phyloP scores from a whole-genome alignment of 129 eudicot species.

The Pittosporum tobira region DNA sequence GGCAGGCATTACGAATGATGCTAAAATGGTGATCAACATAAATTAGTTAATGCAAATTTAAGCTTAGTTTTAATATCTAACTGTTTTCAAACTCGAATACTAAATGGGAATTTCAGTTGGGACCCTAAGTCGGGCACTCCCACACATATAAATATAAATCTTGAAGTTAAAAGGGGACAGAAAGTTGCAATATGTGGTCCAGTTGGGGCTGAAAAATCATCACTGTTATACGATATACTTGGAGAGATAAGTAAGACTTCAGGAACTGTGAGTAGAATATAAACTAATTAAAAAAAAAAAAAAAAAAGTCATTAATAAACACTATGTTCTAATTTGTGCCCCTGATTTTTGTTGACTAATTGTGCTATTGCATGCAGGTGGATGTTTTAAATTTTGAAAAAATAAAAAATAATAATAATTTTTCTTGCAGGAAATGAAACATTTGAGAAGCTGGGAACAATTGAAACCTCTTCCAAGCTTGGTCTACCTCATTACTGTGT shows the following conservation, averaged over 20 bases:
- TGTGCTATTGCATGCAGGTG: too few species aligned
- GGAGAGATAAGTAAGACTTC: slow-evolving; percentile 54
- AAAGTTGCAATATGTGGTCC: slow-evolving; percentile 58
- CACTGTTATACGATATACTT: slow-evolving; percentile 47
- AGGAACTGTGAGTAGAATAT: slow-evolving; percentile 55
- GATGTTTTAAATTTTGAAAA: too few species aligned
- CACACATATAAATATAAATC: slow-evolving; percentile 25
- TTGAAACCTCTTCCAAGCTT: background rate
- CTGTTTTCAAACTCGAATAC: slow-evolving; percentile 33
- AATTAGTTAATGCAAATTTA: too few species aligned
- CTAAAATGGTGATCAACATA: too few species aligned
- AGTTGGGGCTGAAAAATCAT: slow-evolving; percentile 74
- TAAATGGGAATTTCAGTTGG: slow-evolving; percentile 54
- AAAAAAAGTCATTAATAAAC: too few species aligned
- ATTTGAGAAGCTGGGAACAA: slow-evolving; percentile 15
- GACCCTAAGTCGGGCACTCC: slow-evolving; percentile 31
- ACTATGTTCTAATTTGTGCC: too few species aligned
- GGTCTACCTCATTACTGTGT: slow-evolving; percentile 9
- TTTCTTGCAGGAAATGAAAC: slow-evolving; percentile 2
- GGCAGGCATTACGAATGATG: too few species aligned
- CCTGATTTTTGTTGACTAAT: too few species aligned
- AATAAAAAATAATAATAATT: too few species aligned
- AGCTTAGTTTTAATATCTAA: too few species aligned
- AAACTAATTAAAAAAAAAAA: too few species aligned
- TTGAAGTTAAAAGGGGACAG: slow-evolving; percentile 30